Conservation (phyloP, 192 early-diverging fungal genomes). For the Coemansia sp. region DNA sequence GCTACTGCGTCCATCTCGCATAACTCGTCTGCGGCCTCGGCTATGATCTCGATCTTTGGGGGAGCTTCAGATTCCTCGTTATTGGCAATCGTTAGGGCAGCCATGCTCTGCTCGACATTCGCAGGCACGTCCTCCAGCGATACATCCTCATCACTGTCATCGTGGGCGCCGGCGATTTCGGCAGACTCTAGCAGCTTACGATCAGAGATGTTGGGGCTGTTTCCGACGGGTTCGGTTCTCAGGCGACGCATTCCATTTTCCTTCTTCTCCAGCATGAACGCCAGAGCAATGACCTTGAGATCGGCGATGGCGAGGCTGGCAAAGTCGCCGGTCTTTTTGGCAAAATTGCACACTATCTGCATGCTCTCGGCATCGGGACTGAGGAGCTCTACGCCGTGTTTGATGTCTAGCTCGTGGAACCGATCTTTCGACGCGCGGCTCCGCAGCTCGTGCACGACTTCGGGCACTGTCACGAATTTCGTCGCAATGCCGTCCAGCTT, state of each 20-base stretch:
- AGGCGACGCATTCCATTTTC: constrained; percentile 69
- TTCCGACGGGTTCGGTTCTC: constrained; percentile 62
- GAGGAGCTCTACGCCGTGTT: constrained; percentile 23
- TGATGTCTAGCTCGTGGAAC: constrained; percentile 27
- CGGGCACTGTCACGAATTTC: constrained; percentile 82
- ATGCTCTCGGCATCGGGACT: constrained; percentile 40
- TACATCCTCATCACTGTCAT: neutral
- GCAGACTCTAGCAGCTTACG: constrained; percentile 25
- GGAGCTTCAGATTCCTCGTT: neutral
- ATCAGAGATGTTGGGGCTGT: constrained; percentile 29
- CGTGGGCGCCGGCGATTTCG: neutral
- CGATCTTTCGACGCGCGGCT: constrained; percentile 68
- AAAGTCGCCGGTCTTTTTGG: constrained; percentile 92
- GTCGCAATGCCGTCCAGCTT: constrained; percentile 63
- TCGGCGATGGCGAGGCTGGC: constrained; percentile 76
- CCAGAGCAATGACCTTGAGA: constrained; percentile 87
- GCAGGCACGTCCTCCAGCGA: neutral
- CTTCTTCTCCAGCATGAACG: constrained; percentile 83
- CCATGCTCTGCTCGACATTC: neutral
- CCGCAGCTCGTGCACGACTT: constrained; percentile 82
- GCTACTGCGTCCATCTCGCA: neutral
- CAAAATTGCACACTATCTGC: constrained; percentile 72
- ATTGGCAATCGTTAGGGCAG: neutral
- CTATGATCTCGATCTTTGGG: neutral
- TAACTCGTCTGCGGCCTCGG: neutral